These are phyloP conservation scores for Eragrostis tef DNA, from an alignment of 202 grass and related monocot species.

Conservation along the genomic window DNA sequence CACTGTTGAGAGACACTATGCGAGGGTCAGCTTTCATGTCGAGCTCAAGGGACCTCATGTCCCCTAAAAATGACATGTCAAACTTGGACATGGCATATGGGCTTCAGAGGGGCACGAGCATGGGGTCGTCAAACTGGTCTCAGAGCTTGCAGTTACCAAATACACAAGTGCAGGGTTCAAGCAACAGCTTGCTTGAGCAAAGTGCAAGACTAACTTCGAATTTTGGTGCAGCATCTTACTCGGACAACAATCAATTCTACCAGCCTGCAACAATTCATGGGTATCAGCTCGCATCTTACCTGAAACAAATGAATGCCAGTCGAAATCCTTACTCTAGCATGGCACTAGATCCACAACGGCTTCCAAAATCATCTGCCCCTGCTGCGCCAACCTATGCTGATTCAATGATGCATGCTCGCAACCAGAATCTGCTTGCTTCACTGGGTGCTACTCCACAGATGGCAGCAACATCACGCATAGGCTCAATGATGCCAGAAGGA, in stretches of 20 bases:
- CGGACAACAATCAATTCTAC: constrained; percentile 75
- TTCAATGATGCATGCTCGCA: constrained; percentile 57
- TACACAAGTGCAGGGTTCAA: constrained; percentile 52
- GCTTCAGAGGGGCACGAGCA: constrained; percentile 55
- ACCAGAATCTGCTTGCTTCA: constrained; percentile 69
- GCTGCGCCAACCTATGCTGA: constrained; percentile 59
- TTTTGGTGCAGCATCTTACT: constrained; percentile 58
- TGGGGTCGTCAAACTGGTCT: constrained; percentile 72
- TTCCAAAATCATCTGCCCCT: constrained; percentile 57
- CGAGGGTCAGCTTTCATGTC: constrained; percentile 49
- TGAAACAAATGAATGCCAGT: constrained; percentile 72
- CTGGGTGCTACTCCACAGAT: constrained; percentile 65
- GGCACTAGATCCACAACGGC: constrained; percentile 55
- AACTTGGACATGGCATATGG: constrained; percentile 75
- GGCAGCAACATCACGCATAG: constrained; percentile 57
- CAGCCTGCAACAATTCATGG: constrained; percentile 95
- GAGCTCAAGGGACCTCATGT: constrained; percentile 54
- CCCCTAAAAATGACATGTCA: constrained; percentile 51
- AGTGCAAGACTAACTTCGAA: constrained; percentile 66
- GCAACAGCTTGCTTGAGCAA: constrained; percentile 62
- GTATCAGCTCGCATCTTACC: constrained; percentile 76
- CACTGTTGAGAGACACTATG: constrained; percentile 57
- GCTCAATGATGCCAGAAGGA: constrained; percentile 59
- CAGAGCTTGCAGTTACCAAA: constrained; percentile 69
- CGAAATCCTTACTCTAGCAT: constrained; percentile 68